Evolutionary conservation across 345 rosid genomes (phyloP).

Genomic region (Pistacia integerrima): DNA sequence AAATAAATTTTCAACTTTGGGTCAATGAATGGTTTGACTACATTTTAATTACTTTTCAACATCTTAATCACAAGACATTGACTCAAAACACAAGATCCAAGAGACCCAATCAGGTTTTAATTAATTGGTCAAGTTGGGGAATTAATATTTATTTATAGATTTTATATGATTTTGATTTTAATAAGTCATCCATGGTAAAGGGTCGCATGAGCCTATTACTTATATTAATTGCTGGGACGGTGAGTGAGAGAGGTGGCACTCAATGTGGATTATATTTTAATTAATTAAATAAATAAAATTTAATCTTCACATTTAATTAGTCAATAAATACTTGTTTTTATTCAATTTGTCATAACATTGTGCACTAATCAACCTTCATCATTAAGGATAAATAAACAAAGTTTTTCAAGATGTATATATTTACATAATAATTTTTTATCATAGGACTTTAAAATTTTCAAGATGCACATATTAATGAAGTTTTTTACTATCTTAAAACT

Average conservation of each 20-base stretch:
- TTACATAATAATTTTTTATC: too few species aligned
- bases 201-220: background rate
- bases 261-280: background rate
- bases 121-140: background rate
- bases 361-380: background rate
- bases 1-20: background rate
- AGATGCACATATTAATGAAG: too few species aligned
- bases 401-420: too few species aligned
- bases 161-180: background rate
- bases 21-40: constrained; percentile 6
- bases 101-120: background rate
- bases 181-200: background rate
- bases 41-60: background rate
- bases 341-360: background rate
- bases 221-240: background rate
- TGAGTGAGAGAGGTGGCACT: background rate
- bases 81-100: constrained; percentile 9
- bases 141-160: background rate
- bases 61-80: background rate
- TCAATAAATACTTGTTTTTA: too few species aligned
- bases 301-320: too few species aligned
- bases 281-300: too few species aligned
- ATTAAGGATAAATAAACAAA: background rate
- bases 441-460: too few species aligned
- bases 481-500: too few species aligned